Conservation (phyloP, 2,329 filamentous ascomycete genomes). For the Chalara sp. region DNA sequence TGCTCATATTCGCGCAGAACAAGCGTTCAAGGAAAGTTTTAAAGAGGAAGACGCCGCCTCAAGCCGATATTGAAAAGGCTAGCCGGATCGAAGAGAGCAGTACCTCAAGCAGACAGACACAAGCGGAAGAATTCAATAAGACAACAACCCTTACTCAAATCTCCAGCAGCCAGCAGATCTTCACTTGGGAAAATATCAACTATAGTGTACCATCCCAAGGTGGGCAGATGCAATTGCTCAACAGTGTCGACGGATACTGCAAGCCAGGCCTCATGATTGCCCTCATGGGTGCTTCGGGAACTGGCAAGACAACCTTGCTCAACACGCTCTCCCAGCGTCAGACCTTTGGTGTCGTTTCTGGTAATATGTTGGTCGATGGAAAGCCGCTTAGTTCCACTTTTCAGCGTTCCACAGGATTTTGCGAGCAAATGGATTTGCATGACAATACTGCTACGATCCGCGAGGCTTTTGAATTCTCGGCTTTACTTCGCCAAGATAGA, state of each 20-base stretch:
- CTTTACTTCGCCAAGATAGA: conserved; percentile 73
- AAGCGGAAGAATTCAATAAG: conserved; percentile 14
- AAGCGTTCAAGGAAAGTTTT: conserved; percentile 49
- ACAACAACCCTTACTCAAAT: conserved; percentile 39
- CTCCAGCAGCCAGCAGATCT: conserved; percentile 54
- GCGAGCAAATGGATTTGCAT: conserved; percentile 67
- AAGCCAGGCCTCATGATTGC: conserved; percentile 75
- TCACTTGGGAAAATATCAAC: conserved; percentile 64
- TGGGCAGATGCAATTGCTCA: conserved; percentile 54
- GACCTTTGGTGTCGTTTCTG: conserved; percentile 50
- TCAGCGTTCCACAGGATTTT: conserved; percentile 64
- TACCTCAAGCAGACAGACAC: conserved; percentile 23
- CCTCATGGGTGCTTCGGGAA: conserved; percentile 73
- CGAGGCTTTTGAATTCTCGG: conserved; percentile 78
- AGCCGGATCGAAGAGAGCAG: conserved; percentile 15
- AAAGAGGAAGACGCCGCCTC: conserved; percentile 32
- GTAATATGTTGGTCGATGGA: conserved; percentile 68
- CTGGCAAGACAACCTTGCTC: conserved; percentile 77
- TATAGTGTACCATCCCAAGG: conserved; percentile 67
- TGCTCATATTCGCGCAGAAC: conserved; percentile 65
- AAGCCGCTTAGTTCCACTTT: conserved; percentile 54
- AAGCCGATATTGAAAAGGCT: conserved; percentile 47
- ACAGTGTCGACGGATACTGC: conserved; percentile 68
- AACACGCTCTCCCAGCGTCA: conserved; percentile 71
- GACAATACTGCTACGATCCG: conserved; percentile 63